Conservation (phyloP, 2,329 filamentous ascomycete genomes). For the Trichoderma polysporum region DNA sequence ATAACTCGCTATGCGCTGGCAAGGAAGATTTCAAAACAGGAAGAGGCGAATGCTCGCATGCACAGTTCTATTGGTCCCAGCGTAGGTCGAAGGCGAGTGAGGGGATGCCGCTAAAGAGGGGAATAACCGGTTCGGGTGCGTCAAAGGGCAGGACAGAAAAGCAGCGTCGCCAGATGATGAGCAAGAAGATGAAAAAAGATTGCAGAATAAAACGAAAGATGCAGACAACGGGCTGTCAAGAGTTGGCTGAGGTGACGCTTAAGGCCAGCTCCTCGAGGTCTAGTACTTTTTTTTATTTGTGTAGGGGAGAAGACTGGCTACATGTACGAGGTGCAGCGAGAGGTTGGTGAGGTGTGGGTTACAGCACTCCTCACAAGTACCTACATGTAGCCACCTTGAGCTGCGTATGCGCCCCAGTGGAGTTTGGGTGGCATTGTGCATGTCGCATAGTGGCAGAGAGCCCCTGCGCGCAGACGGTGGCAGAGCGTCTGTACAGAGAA, state of each 20-base stretch:
- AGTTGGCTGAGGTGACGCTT: conserved; percentile 15
- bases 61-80: conserved; percentile 16
- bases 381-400: conserved; percentile 8
- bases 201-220: neutral
- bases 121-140: neutral
- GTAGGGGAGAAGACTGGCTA: no score
- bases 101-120: conserved; percentile 17
- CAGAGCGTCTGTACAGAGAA: neutral
- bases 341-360: neutral
- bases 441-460: conserved; percentile 4
- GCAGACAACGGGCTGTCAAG: neutral
- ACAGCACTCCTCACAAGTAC: conserved; percentile 2
- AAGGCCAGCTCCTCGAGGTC: conserved; percentile 11
- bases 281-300: conserved; percentile 3
- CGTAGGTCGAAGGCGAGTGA: conserved; percentile 20
- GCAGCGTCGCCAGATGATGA: neutral
- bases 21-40: neutral
- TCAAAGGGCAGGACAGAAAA: neutral
- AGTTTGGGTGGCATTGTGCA: conserved; percentile 6
- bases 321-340: neutral
- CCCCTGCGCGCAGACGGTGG: conserved; percentile 4
- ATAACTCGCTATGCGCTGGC: conserved; percentile 13
- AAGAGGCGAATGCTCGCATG: conserved; percentile 18
- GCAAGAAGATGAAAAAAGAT: neutral
- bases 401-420: conserved; percentile 13